Evolutionary conservation across 2,329 filamentous ascomycete genomes (phyloP), one percentile per base, ranked within the genome.

Genomic region (Colletotrichum godetiae): DNA sequence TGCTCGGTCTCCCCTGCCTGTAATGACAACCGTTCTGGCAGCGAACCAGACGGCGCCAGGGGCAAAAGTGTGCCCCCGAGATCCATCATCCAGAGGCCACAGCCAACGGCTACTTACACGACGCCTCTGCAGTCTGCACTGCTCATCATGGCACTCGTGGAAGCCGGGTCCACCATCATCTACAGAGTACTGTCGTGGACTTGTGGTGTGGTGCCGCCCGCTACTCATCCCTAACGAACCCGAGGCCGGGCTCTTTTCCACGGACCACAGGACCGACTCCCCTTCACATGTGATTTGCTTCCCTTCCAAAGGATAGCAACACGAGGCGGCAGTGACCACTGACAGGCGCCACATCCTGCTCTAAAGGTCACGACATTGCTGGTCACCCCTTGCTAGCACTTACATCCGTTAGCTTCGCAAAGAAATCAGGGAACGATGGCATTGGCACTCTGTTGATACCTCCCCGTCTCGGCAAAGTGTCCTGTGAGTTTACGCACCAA

Each of bases 241-340:
- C 66, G 70, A 72, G 31, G 53, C 53, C 24, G 15, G 33, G 7
- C 31, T 27, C 35, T 35, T 56, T 19, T 42, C 22, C 15, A 33
- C 33, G 33, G 27, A 49, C 59, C 15, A 60, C 27, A 33, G 42
- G 31, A 5, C 11, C 10, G 19, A 29, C 42, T 57, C 19, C 19
- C 37, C 42, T 61, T 70, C 52, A 66, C 71, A 73, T 73, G 71
- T 73, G 71, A 71, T 71, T 55, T 29, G 33, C 58, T 19, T 24
- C 4, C 31, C 7, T 27, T 27, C 19, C 19, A 56, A 10, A 15
- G 11, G n/a, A 12, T n/a, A 33, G 33, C 22, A 19, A 67, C n/a
- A 42, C 46, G 55, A 46, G 24, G 37, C 11, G 22, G 55, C 46
- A 59, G 10, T 57, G 19, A 46, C 24, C 46, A 53, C 5, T 57